Evolutionary conservation across 768 basidiomycete genomes (phyloP).

Genomic region (Zangia roseola): DNA sequence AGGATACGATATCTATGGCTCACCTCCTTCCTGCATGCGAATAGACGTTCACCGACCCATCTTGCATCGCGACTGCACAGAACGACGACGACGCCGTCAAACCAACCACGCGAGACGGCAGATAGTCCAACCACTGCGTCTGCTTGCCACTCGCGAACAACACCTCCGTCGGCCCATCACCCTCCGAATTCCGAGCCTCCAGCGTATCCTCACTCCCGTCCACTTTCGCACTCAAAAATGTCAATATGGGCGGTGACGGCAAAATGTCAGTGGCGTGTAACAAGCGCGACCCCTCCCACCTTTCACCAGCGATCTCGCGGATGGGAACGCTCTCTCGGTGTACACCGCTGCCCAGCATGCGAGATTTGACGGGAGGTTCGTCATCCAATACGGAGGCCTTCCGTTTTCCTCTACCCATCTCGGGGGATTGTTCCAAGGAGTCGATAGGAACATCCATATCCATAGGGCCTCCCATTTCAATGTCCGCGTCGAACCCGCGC

Average conservation of each 20-base stretch:
- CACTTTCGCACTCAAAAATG: conserved; percentile 55
- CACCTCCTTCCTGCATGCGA: conserved; percentile 82
- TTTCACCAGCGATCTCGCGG: conserved; percentile 47
- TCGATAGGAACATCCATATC: conserved; percentile 59
- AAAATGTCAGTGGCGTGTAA: conserved; percentile 19
- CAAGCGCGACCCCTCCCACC: conserved; percentile 18
- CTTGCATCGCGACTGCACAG: conserved; percentile 75
- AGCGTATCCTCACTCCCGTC: conserved; percentile 67
- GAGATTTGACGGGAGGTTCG: conserved; percentile 35
- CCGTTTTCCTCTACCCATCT: conserved; percentile 46
- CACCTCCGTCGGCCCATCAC: conserved; percentile 65
- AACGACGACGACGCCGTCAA: conserved; percentile 63
- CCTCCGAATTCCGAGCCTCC: conserved; percentile 77
- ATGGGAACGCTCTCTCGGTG: conserved; percentile 47
- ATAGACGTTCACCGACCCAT: conserved; percentile 82
- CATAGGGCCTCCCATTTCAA: conserved; percentile 43
- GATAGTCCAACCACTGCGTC: conserved; percentile 87
- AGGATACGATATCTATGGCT: conserved; percentile 15
- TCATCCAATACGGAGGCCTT: conserved; percentile 48
- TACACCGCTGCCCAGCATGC: conserved; percentile 72
- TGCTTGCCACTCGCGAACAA: conserved; percentile 61
- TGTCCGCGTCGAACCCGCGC: conserved; percentile 45
- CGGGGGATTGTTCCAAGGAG: conserved; percentile 46
- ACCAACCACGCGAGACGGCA: conserved; percentile 68
- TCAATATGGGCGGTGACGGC: conserved; percentile 59